Conservation (phyloP, 306 rosid species). For the Inga leiocalycina region DNA sequence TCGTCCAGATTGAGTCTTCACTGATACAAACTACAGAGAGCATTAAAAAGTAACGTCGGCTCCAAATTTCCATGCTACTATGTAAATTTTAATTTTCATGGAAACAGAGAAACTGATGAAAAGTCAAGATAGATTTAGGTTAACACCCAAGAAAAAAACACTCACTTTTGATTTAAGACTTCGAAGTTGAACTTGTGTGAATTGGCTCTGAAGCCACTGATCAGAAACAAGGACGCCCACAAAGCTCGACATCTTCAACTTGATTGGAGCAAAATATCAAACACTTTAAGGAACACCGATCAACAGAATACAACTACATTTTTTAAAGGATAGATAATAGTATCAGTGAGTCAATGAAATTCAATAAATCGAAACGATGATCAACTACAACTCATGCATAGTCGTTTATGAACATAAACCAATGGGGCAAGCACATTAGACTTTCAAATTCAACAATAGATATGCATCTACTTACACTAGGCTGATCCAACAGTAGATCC, state of each 20-base stretch:
- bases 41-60: constrained; percentile 34
- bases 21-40: constrained; percentile 65
- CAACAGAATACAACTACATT: constrained; percentile 26
- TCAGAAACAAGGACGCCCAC: constrained; percentile 95
- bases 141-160: background rate
- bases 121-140: background rate
- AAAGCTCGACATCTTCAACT: constrained; percentile 77
- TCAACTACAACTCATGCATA: constrained; percentile 27
- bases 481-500: constrained; percentile 36
- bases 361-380: constrained; percentile 16
- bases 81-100: background rate
- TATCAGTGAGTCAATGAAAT: constrained; percentile 4
- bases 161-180: constrained; percentile 87
- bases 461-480: constrained; percentile 11
- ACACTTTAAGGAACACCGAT: constrained; percentile 35
- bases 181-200: constrained; percentile 98
- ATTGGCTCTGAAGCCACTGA: constrained; percentile 91
- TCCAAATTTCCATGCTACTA: constrained; percentile 3
- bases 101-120: background rate
- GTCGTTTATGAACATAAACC: constrained; percentile 5
- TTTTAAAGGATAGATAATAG: background rate
- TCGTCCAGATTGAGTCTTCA: constrained; percentile 69
- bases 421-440: constrained; percentile 21
- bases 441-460: constrained; percentile 21
- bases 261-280: constrained; percentile 36